Base-by-base conservation (phyloP, 2,329 filamentous ascomycete genomes). In the Hypoxylon sp. region DNA sequence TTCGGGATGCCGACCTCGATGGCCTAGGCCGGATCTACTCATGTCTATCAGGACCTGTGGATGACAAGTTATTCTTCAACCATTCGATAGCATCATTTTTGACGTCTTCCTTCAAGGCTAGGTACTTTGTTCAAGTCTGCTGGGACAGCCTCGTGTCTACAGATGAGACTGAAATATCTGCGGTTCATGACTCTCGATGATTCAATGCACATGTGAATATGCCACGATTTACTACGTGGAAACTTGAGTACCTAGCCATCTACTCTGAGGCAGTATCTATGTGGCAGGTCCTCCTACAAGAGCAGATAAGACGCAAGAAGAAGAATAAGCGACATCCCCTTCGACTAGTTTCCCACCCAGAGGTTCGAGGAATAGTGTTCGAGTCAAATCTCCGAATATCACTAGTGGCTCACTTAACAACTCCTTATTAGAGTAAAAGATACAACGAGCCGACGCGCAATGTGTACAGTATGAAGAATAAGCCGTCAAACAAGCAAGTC, bases 391-490 rank as follows among this genome's bases (percentile, higher is more conserved):
- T 6, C 6, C 24, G 6, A 26, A 26, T 3, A 26, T 6, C 3
- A 26, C 24, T 26, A n/a, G n/a, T n/a, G n/a, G n/a, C n/a, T n/a
- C n/a, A n/a, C n/a, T n/a, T 6, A 6, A 26, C 6, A 6, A 26
- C 24, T 26, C 3, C 24, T 26, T 3, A 26, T 26, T 3, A 26
- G 6, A 26, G 6, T 26, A 3, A 26, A 26, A 26, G 24, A 26
- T 26, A 26, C 24, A 26, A 26, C 24, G 6, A 26, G 24, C 24
- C 24, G 24, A 26, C 6, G 24, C 24, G 3, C 24, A 16, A 46
- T 33, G 36, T 48, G 36, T 48, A 52, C 16, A 11, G 14, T 12
- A 18, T 8, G 4, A 36, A 50, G 28, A 46, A 46, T 30, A 62
- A 42, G 38, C 36, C 26, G 12, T 18, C 5, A 33, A 33, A 30